Percentiles rank a stretch among this genome's conserved stretches.
Conservation (phyloP, 225 moss, liverwort and hornwort genomes). For the Bryum argenteum region DNA sequence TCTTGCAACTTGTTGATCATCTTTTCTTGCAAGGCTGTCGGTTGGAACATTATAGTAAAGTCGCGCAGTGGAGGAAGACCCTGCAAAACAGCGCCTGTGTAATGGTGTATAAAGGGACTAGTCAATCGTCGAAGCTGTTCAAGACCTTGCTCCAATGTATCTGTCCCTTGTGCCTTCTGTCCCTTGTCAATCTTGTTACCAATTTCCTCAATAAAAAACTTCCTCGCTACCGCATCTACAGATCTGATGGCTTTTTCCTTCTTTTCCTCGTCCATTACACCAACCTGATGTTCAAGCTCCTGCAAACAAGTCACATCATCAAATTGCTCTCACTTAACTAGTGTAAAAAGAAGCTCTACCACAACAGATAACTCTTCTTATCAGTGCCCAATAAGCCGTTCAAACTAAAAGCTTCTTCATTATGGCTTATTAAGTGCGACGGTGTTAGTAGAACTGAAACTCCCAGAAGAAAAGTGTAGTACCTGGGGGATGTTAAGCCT, state of each 20-base stretch:
- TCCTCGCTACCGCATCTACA: slow-evolving; percentile 66
- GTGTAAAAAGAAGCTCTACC: slow-evolving; percentile 10
- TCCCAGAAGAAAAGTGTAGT: slow-evolving; percentile 15
- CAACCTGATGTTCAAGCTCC: slow-evolving; percentile 41
- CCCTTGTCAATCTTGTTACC: slow-evolving; percentile 88
- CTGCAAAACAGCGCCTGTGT: slow-evolving; percentile 75
- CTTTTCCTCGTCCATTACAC: slow-evolving; percentile 36
- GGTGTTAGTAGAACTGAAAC: background rate
- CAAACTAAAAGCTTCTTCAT: slow-evolving; percentile 2
- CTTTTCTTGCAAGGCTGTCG: slow-evolving; percentile 62
- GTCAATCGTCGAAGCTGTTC: slow-evolving; percentile 73
- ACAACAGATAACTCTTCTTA: slow-evolving; percentile 4
- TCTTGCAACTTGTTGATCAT: slow-evolving; percentile 48
- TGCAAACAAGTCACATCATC: slow-evolving; percentile 29
- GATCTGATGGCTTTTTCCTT: slow-evolving; percentile 59
- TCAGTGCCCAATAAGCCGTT: slow-evolving; percentile 9
- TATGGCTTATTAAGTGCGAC: background rate
- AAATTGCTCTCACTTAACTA: slow-evolving; percentile 1
- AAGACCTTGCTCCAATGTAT: slow-evolving; percentile 63
- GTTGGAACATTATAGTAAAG: slow-evolving; percentile 80
- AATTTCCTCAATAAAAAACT: slow-evolving; percentile 82
- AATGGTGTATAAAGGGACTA: slow-evolving; percentile 80
- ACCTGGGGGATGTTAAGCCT: slow-evolving; percentile 43
- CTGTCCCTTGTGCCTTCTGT: slow-evolving; percentile 56
- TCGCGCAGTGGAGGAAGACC: slow-evolving; percentile 81